Base-by-base conservation (phyloP, 148 eudicot species). In the Spergularia bocconei region DNA sequence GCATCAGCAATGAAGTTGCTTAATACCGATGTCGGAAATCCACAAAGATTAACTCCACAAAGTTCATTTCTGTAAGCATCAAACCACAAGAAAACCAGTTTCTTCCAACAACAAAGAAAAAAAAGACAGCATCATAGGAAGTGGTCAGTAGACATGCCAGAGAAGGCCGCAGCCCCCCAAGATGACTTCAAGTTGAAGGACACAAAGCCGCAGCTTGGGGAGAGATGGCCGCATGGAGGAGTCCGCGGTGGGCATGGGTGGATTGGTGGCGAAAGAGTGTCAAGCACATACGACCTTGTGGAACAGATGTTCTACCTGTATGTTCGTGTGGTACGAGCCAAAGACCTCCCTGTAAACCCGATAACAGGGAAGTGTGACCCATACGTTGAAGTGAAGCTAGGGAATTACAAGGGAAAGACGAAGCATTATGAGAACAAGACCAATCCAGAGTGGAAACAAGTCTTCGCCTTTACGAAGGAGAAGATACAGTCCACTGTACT, bases 201-300 rank as follows among this genome's bases (percentile, higher is more conserved):
- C 78, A 88, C 96, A 9, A 87, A 88, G 36, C 96, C 96, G 6
- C 81, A 85, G 67, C 90, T 91, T 5, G 93, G 96, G 59, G 96
- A 88, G 79, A 78, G 89, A 70, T 91, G 96, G 96, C 96, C 96
- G 5, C 96, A 88, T 61, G 92, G 94, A 53, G 92, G 92, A 21
- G 80, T 81, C 2, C 92, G 92, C 12, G 96, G 95, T 2, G 92
- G 91, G 53, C 85, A 84, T 29, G 85, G 82, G 9, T 84, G 86
- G 86, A 84, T 81, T 11, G 82, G 84, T 1, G 72, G 79, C 1
- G 86, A 84, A 15, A 77, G 84, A 47, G 76, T 65, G 12, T 73
- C 87, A 11, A 84, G 87, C 82, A 84, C 87, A 0, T 84, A 84
- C 33, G 87, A 84, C 73, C 79, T 84, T 4, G 87, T 84, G 1